phyloP scores from a whole-genome alignment of 2,329 filamentous ascomycete species.

The Penicillium sp. region DNA sequence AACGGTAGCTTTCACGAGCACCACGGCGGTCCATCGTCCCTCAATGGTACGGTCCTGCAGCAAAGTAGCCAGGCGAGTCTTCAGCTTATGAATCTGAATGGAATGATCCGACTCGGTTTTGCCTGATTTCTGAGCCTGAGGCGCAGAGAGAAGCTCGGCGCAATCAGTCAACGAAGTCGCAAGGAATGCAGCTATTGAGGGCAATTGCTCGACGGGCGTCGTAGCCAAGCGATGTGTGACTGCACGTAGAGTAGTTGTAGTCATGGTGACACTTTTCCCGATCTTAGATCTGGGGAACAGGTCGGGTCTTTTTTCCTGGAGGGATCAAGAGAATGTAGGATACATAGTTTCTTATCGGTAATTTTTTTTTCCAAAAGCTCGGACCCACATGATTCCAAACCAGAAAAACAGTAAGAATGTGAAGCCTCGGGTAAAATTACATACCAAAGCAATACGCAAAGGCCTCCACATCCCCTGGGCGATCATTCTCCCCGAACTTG shows the following conservation, averaged over 20 bases:
- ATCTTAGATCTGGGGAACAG: neutral
- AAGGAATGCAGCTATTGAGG: constrained; percentile 70
- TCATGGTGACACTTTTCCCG: neutral
- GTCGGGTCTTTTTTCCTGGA: constrained; percentile 1
- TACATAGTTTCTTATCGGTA: constrained; percentile 12
- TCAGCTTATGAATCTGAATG: constrained; percentile 77
- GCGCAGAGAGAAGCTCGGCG: constrained; percentile 61
- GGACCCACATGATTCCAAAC: constrained; percentile 3
- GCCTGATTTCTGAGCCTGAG: constrained; percentile 58
- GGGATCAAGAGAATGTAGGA: constrained; percentile 7
- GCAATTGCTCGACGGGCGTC: constrained; percentile 71
- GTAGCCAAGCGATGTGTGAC: constrained; percentile 61
- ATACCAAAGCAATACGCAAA: constrained; percentile 5
- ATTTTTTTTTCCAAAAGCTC: constrained; percentile 18
- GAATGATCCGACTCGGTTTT: constrained; percentile 66
- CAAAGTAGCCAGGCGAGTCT: constrained; percentile 73
- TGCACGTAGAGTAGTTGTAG: constrained; percentile 39
- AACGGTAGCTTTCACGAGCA: constrained; percentile 76
- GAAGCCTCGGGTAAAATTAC: constrained; percentile 5
- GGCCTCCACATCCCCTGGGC: constrained; percentile 5
- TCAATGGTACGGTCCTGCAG: constrained; percentile 74
- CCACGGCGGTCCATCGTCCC: constrained; percentile 74
- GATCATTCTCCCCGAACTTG: constrained; percentile 19
- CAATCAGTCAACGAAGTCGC: constrained; percentile 57
- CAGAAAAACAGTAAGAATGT: neutral